Evolutionary conservation across 2,329 filamentous ascomycete genomes (phyloP), one percentile per base, ranked within the genome.

Genomic region (Rhinocladiella similis): DNA sequence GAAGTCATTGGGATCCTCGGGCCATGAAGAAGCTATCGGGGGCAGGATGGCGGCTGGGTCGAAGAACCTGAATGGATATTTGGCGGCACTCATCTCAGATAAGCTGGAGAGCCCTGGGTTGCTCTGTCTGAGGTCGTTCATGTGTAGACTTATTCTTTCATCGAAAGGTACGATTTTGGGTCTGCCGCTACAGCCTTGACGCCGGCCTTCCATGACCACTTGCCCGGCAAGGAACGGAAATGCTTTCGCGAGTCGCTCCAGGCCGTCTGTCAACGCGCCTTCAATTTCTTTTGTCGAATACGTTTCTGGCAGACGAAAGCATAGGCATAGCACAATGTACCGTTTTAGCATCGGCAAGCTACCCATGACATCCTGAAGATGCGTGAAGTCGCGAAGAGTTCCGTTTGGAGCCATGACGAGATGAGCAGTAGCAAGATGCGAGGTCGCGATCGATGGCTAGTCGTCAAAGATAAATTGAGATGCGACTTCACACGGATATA

Each of bases 221-320:
- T 76, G 70, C 2, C 79, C 80, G 3, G 78, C 74, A 1, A 77
- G 56, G 77, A 77, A 82, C 1, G 77, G 78, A 42, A 82, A 80
- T 35, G 38, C 66, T 0, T 62, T 47, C 0, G 72, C 60, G 0
- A 83, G 69, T 2, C 68, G 68, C 25, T 67, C 60, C 0, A 81
- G 70, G 20, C 77, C 78, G 0, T 46, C 54, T 0, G 62, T 62
- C 3, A 80, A 47, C 0, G 62, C 72, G 1, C 56, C 38, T 45
- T 72, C 53, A 43, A 77, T 67, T 1, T 53, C 22, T 54, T 20
- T 7, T 62, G 57, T 19, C 66, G 64, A 1, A 42, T 33, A 53
- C 16, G 59, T 60, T 48, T 70, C 63, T 1, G 63, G 3, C 7
- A 74, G 14, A 0, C 68, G 53, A 62, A 74, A 82, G 55, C 70